phyloP scores from a whole-genome alignment of 805 yeast species.

The Cyberlindnera sargentensis region DNA sequence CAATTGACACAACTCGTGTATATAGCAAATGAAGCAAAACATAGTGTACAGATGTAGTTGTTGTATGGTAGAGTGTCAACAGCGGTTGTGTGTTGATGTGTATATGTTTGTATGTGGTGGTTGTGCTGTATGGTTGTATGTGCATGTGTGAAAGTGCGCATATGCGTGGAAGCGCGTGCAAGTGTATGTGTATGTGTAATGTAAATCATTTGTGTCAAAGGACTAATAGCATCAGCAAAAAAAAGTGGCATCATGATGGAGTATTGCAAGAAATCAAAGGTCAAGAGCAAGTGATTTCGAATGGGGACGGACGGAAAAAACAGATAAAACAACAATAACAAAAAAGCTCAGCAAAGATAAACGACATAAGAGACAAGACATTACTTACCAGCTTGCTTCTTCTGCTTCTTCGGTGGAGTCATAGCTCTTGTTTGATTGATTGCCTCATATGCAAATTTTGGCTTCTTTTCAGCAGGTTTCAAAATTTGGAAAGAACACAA shows the following conservation, averaged over 20 bases:
- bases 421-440: constrained; percentile 42
- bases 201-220: background rate
- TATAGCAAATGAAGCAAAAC: background rate
- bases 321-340: background rate
- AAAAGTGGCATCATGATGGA: background rate
- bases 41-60: background rate
- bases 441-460: constrained; percentile 45
- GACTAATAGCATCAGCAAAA: no score
- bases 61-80: background rate
- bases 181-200: background rate
- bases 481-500: constrained; percentile 88
- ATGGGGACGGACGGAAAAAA: background rate
- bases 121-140: background rate
- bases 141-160: background rate
- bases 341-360: background rate
- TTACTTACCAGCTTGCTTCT: constrained; percentile 34
- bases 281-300: background rate
- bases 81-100: background rate
- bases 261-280: background rate
- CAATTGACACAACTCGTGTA: background rate
- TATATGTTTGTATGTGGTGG: background rate
- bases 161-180: background rate
- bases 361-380: background rate
- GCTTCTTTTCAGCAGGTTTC: constrained; percentile 62
- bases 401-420: constrained; percentile 54